Conservation (phyloP, 2,329 filamentous ascomycete species). For the Fusarium sp. region DNA sequence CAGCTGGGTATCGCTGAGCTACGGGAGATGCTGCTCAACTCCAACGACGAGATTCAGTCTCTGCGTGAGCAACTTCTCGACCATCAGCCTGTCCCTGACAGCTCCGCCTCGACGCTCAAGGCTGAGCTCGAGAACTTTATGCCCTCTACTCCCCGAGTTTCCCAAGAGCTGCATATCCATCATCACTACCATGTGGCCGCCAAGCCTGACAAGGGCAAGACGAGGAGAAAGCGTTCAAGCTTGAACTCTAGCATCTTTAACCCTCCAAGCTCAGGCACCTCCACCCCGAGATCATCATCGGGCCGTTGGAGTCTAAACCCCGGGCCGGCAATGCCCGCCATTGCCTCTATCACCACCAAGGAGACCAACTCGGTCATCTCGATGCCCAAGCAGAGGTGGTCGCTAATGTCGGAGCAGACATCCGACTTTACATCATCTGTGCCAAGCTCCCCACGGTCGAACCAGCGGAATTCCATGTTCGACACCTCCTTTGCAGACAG, state of each 20-base stretch:
- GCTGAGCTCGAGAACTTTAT: slow-evolving; percentile 75
- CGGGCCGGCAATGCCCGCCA: slow-evolving; percentile 54
- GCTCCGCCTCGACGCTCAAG: slow-evolving; percentile 68
- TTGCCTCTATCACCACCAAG: slow-evolving; percentile 57
- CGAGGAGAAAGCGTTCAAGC: slow-evolving; percentile 78
- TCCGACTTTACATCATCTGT: slow-evolving; percentile 80
- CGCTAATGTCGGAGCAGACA: slow-evolving; percentile 63
- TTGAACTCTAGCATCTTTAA: slow-evolving; percentile 73
- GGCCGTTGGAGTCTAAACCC: slow-evolving; percentile 53
- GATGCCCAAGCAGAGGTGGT: slow-evolving; percentile 68
- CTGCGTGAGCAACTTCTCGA: slow-evolving; percentile 83
- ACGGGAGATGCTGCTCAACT: slow-evolving; percentile 88
- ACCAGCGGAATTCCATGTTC: slow-evolving; percentile 80
- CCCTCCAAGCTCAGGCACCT: slow-evolving; percentile 57
- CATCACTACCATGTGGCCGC: slow-evolving; percentile 87
- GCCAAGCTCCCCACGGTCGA: slow-evolving; percentile 84
- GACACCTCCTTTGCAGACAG: slow-evolving; percentile 70
- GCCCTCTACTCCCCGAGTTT: slow-evolving; percentile 48
- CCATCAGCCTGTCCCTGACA: slow-evolving; percentile 75
- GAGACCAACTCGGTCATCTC: slow-evolving; percentile 64
- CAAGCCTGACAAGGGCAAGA: slow-evolving; percentile 70
- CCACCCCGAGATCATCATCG: slow-evolving; percentile 55
- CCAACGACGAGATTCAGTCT: slow-evolving; percentile 92
- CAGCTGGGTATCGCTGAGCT: slow-evolving; percentile 93
- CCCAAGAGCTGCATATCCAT: slow-evolving; percentile 89